These are phyloP conservation scores for Harrya chromipes DNA, from an alignment of 768 basidiomycete species.

Conservation along the genomic window DNA sequence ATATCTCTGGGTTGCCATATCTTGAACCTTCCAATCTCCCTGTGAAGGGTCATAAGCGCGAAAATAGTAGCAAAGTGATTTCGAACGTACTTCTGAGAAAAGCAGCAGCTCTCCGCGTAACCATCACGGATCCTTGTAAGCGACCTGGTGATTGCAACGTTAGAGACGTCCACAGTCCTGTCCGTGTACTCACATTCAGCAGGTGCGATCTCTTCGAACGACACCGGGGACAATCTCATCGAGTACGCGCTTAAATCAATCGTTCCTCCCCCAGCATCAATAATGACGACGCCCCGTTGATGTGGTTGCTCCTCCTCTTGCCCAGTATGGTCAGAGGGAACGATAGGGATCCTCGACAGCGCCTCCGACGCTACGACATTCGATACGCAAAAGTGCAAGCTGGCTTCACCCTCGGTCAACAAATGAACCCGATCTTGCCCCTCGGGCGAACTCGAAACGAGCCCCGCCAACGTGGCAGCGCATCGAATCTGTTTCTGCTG, in stretches of 20 bases:
- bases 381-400: constrained; percentile 53
- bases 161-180: neutral
- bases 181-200: constrained; percentile 30
- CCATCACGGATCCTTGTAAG: constrained; percentile 40
- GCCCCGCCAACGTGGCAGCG: constrained; percentile 50
- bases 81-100: constrained; percentile 27
- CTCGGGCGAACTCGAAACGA: constrained; percentile 40
- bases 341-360: constrained; percentile 16
- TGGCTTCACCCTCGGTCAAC: constrained; percentile 65
- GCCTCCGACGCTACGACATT: constrained; percentile 41
- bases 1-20: constrained; percentile 31
- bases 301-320: constrained; percentile 20
- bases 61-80: neutral
- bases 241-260: constrained; percentile 42
- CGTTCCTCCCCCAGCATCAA: constrained; percentile 51
- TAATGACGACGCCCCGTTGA: constrained; percentile 39
- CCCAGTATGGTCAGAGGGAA: constrained; percentile 17
- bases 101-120: constrained; percentile 33
- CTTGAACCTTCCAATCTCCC: constrained; percentile 32
- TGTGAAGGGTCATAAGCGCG: constrained; percentile 9
- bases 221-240: constrained; percentile 38
- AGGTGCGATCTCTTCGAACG: constrained; percentile 38
- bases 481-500: constrained; percentile 57
- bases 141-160: constrained; percentile 29
- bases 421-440: constrained; percentile 47